Evolutionary conservation across 495 filamentous ascomycete genomes (phyloP), one percentile per base, ranked within the genome.

Genomic region (Aspergillus ellipticus): DNA sequence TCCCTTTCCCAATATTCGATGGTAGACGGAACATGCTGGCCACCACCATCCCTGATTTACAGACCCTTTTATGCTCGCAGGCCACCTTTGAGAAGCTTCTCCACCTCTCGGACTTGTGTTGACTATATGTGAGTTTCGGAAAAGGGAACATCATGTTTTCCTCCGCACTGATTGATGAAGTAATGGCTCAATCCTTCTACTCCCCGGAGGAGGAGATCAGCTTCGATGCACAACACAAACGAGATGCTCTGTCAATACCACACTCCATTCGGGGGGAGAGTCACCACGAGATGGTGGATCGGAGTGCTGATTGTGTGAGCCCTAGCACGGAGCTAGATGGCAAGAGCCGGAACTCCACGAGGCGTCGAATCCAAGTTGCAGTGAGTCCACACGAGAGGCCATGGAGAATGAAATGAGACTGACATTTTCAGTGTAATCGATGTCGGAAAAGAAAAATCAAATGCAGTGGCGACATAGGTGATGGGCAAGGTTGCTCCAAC

Each of bases 401-500:
- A 20, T 35, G 15, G 33, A 35, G 16, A 55, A 35, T 24, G 48
- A 57, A 53, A 46, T 20, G 19, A 43, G 21, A 3, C 56, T 66
- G 28, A 64, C 51, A 28, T 22, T 13, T 3, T 15, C 58, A 97
- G 94, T 98, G 94, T 71, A 82, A 82, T 26, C 85, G 94, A 56
- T 98, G 94, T 67, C 85, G 94, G 48, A 92, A 92, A 69, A 81
- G 94, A 50, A 98, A 98, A 77, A 98, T 98, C 64, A 88, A 90
- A 66, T 98, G 94, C 74, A 96, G 89, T 57, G 94, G 93, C 29
- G 92, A 97, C 67, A 77, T 79, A 5, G 86, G 85, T 22, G 80
- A 89, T 65, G 88, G 86, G 9, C 74, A 76, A 20, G 89, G 89
- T 26, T 98, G 94, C 66, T 72, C 80, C 15, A 96, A 92, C 70